These are phyloP conservation scores for Alternaria postmessia DNA, from an alignment of 2,329 filamentous ascomycete genomes.

Conservation along the genomic window DNA sequence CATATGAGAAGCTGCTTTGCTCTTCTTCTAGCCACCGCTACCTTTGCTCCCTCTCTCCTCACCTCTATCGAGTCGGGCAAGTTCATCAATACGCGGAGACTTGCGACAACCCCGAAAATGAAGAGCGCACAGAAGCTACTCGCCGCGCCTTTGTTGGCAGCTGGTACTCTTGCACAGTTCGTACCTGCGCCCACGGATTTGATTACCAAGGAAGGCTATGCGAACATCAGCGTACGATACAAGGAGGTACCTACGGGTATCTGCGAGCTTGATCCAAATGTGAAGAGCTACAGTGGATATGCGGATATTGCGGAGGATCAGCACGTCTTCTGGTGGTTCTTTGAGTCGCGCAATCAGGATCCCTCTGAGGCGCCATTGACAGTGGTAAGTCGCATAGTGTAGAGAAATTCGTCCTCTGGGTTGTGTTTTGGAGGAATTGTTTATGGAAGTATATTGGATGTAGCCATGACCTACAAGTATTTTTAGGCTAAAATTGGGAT, in stretches of 20 bases:
- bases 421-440: too few relatives aligned
- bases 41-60: neutral
- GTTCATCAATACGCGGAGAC: neutral
- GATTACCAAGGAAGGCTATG: constrained; percentile 54
- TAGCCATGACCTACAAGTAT: too few relatives aligned
- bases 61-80: neutral
- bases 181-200: constrained; percentile 56
- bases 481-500: too few relatives aligned
- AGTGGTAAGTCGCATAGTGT: constrained; percentile 43
- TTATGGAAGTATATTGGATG: too few relatives aligned
- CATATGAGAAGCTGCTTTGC: neutral
- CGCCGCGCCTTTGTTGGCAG: constrained; percentile 28
- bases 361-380: constrained; percentile 63
- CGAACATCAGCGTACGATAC: constrained; percentile 64
- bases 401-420: neutral
- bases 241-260: constrained; percentile 64
- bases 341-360: constrained; percentile 61
- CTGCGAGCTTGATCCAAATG: constrained; percentile 64
- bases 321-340: constrained; percentile 66
- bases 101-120: constrained; percentile 11
- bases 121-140: constrained; percentile 19
- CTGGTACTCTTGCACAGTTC: constrained; percentile 51
- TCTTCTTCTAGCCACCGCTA: neutral
- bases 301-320: constrained; percentile 61
- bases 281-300: constrained; percentile 66